Conservation (phyloP, 352 stramenopile genomes). For the Elongisporangium anandrum region DNA sequence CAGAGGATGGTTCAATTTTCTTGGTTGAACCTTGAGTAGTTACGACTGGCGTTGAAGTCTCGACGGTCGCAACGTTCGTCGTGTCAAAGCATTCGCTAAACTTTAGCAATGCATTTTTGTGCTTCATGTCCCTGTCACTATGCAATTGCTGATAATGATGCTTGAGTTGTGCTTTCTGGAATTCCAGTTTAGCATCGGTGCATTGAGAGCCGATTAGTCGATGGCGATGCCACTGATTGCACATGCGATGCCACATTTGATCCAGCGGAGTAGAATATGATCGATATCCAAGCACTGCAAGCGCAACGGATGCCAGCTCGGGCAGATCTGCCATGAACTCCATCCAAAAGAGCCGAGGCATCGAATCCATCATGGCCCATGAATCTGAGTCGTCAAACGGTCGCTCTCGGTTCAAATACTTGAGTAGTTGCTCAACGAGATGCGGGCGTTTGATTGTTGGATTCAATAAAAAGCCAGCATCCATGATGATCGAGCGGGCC, state of each 20-base stretch:
- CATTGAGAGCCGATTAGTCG: neutral
- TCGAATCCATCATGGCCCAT: conserved; percentile 32
- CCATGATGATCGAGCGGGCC: conserved; percentile 14
- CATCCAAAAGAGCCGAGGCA: conserved; percentile 41
- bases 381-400: conserved; percentile 39
- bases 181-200: neutral
- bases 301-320: conserved; percentile 28
- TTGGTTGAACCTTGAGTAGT: neutral
- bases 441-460: conserved; percentile 9
- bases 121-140: neutral
- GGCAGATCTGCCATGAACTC: conserved; percentile 26
- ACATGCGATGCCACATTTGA: conserved; percentile 13
- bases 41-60: neutral
- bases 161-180: neutral
- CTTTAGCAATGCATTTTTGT: neutral
- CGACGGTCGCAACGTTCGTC: neutral
- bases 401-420: conserved; percentile 26
- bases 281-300: conserved; percentile 22
- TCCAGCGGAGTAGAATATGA: conserved; percentile 24
- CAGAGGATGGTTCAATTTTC: neutral
- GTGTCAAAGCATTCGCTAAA: neutral
- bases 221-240: conserved; percentile 4
- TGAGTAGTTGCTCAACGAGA: conserved; percentile 30
- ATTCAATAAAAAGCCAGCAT: conserved; percentile 11
- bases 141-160: neutral